These are phyloP conservation scores for Carex kokanica DNA, from an alignment of 176 grass and related monocot species.

Conservation along the genomic window DNA sequence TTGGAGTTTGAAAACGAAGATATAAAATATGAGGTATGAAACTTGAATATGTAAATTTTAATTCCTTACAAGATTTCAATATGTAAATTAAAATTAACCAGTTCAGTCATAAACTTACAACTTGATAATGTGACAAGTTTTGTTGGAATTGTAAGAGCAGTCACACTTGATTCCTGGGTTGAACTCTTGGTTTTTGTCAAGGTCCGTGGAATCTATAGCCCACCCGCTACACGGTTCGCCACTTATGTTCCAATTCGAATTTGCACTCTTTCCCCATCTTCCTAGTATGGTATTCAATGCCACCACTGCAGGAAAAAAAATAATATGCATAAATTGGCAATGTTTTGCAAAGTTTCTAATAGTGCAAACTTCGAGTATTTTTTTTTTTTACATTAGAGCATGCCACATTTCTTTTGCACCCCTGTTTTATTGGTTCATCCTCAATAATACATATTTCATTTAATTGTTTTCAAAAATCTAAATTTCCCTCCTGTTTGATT, in stretches of 20 bases:
- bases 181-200: neutral
- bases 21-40: too few relatives aligned
- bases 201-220: neutral
- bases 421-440: neutral
- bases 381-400: neutral
- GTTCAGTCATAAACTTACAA: constrained; percentile 19
- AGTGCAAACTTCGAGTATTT: neutral
- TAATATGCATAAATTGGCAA: too few relatives aligned
- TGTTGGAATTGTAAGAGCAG: constrained; percentile 28
- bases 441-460: neutral
- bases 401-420: neutral
- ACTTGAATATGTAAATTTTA: too few relatives aligned
- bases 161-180: constrained; percentile 37
- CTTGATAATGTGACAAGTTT: constrained; percentile 29
- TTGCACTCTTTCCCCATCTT: constrained; percentile 17
- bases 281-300: constrained; percentile 35
- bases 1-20: too few relatives aligned
- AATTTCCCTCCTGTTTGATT: neutral
- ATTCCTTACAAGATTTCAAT: neutral
- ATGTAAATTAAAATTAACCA: neutral
- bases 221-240: constrained; percentile 37
- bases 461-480: neutral
- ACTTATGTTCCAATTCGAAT: constrained; percentile 32
- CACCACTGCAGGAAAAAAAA: constrained; percentile 7
- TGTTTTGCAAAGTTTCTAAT: neutral